phyloP scores from a whole-genome alignment of 805 yeast genomes.

The Myxozyma lipomycoides region DNA sequence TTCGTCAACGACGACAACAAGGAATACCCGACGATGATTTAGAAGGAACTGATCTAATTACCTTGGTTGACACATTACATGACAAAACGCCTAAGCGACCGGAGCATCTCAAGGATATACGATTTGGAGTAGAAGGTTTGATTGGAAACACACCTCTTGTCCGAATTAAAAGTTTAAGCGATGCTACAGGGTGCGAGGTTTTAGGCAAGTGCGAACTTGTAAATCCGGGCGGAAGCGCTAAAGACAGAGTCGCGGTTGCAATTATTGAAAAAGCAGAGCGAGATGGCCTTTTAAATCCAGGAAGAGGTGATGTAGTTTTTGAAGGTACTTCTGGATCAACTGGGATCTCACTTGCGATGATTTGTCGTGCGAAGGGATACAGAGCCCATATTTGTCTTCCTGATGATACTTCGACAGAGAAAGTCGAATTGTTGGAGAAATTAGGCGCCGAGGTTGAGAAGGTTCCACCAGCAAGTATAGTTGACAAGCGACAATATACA shows the following conservation, averaged over 20 bases:
- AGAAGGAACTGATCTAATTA: background rate
- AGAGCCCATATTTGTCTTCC: slow-evolving; percentile 91
- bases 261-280: slow-evolving; percentile 68
- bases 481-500: slow-evolving; percentile 88
- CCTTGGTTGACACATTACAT: background rate
- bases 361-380: slow-evolving; percentile 87
- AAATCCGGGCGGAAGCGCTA: slow-evolving; percentile 95
- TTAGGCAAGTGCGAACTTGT: slow-evolving; percentile 80
- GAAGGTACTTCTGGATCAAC: slow-evolving; percentile 98
- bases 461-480: slow-evolving; percentile 92
- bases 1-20: background rate
- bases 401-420: slow-evolving; percentile 86
- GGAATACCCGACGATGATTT: background rate
- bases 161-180: slow-evolving; percentile 63
- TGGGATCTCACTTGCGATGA: slow-evolving; percentile 86
- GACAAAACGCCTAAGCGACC: background rate
- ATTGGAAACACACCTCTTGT: slow-evolving; percentile 91
- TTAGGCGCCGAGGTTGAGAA: slow-evolving; percentile 80
- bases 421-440: slow-evolving; percentile 62
- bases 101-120: slow-evolving; percentile 18
- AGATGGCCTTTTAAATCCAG: slow-evolving; percentile 53
- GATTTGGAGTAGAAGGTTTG: slow-evolving; percentile 64
- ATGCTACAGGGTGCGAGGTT: slow-evolving; percentile 71
- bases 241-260: slow-evolving; percentile 88
- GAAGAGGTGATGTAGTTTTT: slow-evolving; percentile 67